Conservation (phyloP, 768 basidiomycete species). For the Amanita subjunquillea region DNA sequence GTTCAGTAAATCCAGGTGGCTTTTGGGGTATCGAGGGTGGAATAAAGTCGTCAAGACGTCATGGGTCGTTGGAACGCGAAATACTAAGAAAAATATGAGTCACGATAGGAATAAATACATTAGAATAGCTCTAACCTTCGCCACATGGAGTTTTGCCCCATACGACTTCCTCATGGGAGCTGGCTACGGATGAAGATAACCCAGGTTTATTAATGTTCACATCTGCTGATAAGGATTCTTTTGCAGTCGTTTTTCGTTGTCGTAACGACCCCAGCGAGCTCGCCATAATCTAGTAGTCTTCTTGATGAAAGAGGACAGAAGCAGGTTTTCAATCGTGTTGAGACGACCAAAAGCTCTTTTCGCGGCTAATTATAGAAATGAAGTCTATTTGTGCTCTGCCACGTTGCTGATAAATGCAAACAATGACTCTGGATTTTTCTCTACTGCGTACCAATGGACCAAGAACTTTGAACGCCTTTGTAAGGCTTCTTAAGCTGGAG, state of each 20-base stretch:
- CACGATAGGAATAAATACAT: constrained; percentile 4
- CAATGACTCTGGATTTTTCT: not conserved
- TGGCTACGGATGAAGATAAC: not conserved
- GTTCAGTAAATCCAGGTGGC: constrained; percentile 81
- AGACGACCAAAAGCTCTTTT: not conserved
- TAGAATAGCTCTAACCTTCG: constrained; percentile 42
- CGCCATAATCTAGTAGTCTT: constrained; percentile 8
- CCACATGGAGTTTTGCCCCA: constrained; percentile 84
- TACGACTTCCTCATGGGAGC: constrained; percentile 45
- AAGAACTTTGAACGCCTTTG: not conserved
- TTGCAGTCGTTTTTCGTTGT: constrained; percentile 17
- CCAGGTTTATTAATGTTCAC: constrained; percentile 5
- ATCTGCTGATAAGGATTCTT: not conserved
- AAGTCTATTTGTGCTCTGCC: not conserved
- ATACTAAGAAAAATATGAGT: constrained; percentile 42
- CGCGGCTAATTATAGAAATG: not conserved
- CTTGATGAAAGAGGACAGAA: constrained; percentile 8
- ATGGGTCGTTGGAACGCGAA: constrained; percentile 86
- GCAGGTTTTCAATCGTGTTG: constrained; percentile 5
- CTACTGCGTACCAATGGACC: not conserved
- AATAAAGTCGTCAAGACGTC: constrained; percentile 82
- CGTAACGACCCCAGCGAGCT: constrained; percentile 21
- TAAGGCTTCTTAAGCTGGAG: not conserved
- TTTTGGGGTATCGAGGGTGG: constrained; percentile 75
- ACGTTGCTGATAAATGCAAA: not conserved